These are phyloP conservation scores for Leccinum arenicola DNA, from an alignment of 768 basidiomycete genomes.

Conservation along the genomic window DNA sequence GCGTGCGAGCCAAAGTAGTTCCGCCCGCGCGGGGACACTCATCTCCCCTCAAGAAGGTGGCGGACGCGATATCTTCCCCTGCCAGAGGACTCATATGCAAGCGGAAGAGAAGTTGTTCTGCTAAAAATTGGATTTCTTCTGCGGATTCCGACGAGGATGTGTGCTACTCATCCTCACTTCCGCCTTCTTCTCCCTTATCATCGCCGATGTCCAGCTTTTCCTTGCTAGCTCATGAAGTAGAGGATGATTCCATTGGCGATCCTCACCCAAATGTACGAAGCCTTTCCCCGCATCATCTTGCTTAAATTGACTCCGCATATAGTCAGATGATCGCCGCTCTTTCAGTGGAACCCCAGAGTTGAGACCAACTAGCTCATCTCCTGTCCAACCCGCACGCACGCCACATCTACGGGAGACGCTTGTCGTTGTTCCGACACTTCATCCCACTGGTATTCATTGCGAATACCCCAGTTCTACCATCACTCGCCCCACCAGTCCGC, in stretches of 20 bases:
- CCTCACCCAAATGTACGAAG: slow-evolving; percentile 29
- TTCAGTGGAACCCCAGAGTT: slow-evolving; percentile 8
- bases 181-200: slow-evolving; percentile 44
- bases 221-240: slow-evolving; percentile 30
- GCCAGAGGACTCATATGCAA: slow-evolving; percentile 1
- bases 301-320: slow-evolving; percentile 5
- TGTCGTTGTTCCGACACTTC: neutral
- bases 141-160: slow-evolving; percentile 18
- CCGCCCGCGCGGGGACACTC: slow-evolving; percentile 21
- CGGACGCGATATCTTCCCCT: slow-evolving; percentile 4
- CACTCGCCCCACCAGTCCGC: neutral
- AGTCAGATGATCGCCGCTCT: slow-evolving; percentile 13
- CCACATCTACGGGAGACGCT: neutral
- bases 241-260: slow-evolving; percentile 11
- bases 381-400: slow-evolving; percentile 5
- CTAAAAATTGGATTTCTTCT: slow-evolving; percentile 1
- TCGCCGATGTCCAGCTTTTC: slow-evolving; percentile 41
- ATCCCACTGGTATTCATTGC: neutral
- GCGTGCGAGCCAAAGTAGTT: slow-evolving; percentile 13
- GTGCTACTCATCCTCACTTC: slow-evolving; percentile 24
- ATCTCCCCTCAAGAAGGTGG: slow-evolving; percentile 19
- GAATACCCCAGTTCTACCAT: neutral
- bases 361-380: slow-evolving; percentile 12
- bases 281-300: slow-evolving; percentile 3
- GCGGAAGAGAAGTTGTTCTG: neutral